phyloP scores from a whole-genome alignment of 176 grass and related monocot species.

The Themeda triandra region DNA sequence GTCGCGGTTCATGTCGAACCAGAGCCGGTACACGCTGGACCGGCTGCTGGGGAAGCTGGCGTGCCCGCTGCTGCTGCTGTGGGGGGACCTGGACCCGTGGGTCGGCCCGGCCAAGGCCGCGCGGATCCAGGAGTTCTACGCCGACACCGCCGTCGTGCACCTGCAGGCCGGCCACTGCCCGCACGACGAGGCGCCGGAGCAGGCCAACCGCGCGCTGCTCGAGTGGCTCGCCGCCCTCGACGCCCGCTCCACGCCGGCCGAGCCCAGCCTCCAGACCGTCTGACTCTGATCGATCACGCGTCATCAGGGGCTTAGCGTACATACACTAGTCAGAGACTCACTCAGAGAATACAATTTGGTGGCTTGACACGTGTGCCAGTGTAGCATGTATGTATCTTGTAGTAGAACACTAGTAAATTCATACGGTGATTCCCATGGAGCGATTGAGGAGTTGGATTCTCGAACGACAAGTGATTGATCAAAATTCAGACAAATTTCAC shows the following conservation, averaged over 20 bases:
- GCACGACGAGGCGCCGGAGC: constrained; percentile 93
- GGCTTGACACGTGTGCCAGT: background rate
- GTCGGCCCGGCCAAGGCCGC: constrained; percentile 72
- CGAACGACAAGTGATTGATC: background rate
- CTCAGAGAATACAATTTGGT: background rate
- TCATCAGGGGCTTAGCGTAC: background rate
- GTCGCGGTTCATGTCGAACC: constrained; percentile 91
- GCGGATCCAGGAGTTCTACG: constrained; percentile 78
- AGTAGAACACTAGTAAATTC: background rate
- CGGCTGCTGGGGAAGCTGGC: constrained; percentile 59
- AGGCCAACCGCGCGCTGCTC: constrained; percentile 67
- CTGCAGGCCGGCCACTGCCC: constrained; percentile 91
- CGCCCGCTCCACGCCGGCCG: constrained; percentile 8
- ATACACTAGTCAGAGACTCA: background rate
- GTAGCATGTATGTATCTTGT: background rate
- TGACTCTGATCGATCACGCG: constrained; percentile 36
- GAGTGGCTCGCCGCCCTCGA: constrained; percentile 64
- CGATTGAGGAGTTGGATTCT: background rate
- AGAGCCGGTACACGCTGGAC: constrained; percentile 89
- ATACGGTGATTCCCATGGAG: background rate
- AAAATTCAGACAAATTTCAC: background rate
- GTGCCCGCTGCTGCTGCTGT: constrained; percentile 86
- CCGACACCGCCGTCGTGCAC: constrained; percentile 63
- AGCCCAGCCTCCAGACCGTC: constrained; percentile 48
- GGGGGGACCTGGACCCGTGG: constrained; percentile 94